These are phyloP conservation scores for Heliamphora pulchella DNA, from an alignment of 179 eudicot species.

Conservation along the genomic window DNA sequence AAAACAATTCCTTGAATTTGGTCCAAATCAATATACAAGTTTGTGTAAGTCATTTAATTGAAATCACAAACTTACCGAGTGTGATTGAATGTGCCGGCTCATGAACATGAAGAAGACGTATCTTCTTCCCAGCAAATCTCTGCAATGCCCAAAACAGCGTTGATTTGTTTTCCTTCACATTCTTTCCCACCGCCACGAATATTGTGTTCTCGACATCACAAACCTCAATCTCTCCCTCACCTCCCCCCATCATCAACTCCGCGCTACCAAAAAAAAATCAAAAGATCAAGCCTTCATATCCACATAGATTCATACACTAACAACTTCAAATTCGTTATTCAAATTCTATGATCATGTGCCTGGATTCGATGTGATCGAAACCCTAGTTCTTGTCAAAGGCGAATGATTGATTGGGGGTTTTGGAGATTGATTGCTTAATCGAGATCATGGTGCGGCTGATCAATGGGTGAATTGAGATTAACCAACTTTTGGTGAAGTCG, in stretches of 20 bases:
- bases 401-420: neutral
- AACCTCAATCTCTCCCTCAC: conserved; percentile 17
- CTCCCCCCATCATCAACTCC: conserved; percentile 31
- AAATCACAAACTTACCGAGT: conserved; percentile 36
- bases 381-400: neutral
- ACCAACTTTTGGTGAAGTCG: neutral
- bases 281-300: neutral
- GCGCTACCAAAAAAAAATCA: neutral
- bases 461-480: neutral
- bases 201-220: conserved; percentile 49
- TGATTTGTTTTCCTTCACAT: conserved; percentile 56
- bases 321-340: neutral
- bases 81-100: conserved; percentile 42
- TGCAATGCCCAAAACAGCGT: conserved; percentile 51
- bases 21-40: neutral
- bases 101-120: conserved; percentile 69
- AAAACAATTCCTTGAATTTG: neutral
- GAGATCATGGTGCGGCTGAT: neutral
- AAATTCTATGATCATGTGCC: neutral
- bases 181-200: conserved; percentile 80
- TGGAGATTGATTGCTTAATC: neutral
- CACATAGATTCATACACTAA: neutral
- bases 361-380: neutral
- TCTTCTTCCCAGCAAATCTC: conserved; percentile 42
- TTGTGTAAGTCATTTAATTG: neutral